Base-by-base conservation (phyloP, 345 rosid species). In the Brassica juncea region DNA sequence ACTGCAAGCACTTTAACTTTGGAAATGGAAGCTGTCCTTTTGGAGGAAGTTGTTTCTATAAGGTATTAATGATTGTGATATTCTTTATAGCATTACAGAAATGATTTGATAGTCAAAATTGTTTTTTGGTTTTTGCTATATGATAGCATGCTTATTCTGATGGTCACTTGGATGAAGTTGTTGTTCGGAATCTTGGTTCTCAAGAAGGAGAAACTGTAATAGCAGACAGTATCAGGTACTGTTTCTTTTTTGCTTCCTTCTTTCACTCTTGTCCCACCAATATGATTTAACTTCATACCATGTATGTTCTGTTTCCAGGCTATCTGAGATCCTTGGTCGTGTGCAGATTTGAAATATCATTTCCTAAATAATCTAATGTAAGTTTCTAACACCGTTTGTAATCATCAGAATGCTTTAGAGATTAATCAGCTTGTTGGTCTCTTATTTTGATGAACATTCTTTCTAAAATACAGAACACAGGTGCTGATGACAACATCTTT, bases 21-120 rank as follows among this genome's bases (percentile, higher is more conserved):
- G 98, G 98, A 10, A 91, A 86, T 81, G 98, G 92, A 60, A 89
- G 82, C 76, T 93, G 98, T 82, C 97, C 93, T 8, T 93, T 93
- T 85, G 98, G 97, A 66, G 88, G 92, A 60, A 91, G 93, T 74
- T 93, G 98, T 84, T 93, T 93, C 82, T 91, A 93, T 82, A 93
- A 89, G 93, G 97, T 91, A 82, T 75, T 2, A 11, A 44, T 75
- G 12, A 52, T 52, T 4, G 16, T 25, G 6, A 39, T 44, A 47
- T n/a, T 70, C n/a, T 55, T 21, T 65, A 19, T 14, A 37, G 37
- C 42, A 37, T 64, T 16, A 75, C n/a, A 55, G 7, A 2, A 66
- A 57, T 65, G 64, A 19, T 70, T 64, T 47, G 3, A 0, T 70
- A 12, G 16, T 55, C 35, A 4, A 8, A 68, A 12, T 2, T 49